Base-by-base conservation (phyloP, 2,329 filamentous ascomycete genomes). In the Calonectria naviculata region DNA sequence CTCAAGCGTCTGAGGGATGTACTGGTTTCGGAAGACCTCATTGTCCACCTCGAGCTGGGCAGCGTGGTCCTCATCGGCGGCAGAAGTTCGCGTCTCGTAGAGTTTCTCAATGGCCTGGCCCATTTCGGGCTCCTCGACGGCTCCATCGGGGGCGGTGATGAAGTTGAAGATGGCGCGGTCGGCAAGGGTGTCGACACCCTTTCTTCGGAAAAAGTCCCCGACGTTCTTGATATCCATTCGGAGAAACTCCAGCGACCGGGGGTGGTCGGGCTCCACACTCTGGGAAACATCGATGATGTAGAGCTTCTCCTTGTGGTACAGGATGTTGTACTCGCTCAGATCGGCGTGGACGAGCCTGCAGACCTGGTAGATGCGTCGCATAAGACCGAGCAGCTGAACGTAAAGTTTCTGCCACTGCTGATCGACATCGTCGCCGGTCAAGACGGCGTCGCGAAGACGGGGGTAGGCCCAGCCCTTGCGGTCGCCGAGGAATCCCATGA, bases 221-320 rank as follows among this genome's bases (percentile, higher is more conserved):
- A 97, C 91, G 80, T 99, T 99, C 88, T 98, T 98, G 84, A 99
- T 95, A 81, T 99, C 97, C 95, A 98, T 98, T 38, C 97, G 92
- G 78, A 99, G 84, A 81, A 99, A 99, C 81, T 98, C 96, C 34
- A 97, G 88, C 2, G 94, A 96, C 69, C 94, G 90, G 0, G 97
- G 97, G 82, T 99, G 97, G 78, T 98, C 96, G 76, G 97, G 95
- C 85, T 98, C 97, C 24, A 99, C 97, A 80, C 94, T 97, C 85
- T 99, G 97, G 67, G 95, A 98, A 49, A 99, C 97, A 83, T 99
- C 97, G 82, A 99, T 99, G 79, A 99, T 93, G 87, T 94, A 98
- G 0, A 98, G 90, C 78, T 90, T 91, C 70, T 90, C 88, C 68
- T 95, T 89, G 85, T 98, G 89, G 85, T 97, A 99, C 24, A 99